Percentiles rank a stretch among this genome's conserved stretches.
Evolutionary conservation across 805 yeast species (phyloP).

Genomic region (Yarrowia yakushimensis): DNA sequence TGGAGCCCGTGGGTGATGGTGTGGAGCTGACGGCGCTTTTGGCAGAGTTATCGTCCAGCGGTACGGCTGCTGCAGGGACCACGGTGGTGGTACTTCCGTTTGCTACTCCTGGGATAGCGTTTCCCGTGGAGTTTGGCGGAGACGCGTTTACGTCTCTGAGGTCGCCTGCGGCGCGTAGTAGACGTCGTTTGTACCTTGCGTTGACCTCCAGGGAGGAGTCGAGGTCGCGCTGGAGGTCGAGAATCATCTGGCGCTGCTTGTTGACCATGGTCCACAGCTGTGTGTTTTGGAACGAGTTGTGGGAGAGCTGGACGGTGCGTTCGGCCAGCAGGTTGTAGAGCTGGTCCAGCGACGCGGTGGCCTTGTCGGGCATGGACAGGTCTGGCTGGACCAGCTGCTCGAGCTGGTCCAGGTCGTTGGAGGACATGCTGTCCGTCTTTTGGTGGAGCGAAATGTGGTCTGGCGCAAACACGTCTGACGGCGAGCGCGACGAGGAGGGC

Average conservation of each 20-base stretch:
- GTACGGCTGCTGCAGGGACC: background rate
- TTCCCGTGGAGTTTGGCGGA: background rate
- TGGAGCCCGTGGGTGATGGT: background rate
- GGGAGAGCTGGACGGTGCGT: conserved; percentile 28
- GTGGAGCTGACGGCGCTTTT: background rate
- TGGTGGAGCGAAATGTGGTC: conserved; percentile 15
- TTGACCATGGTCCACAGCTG: conserved; percentile 32
- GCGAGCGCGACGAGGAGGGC: background rate
- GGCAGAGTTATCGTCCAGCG: no score
- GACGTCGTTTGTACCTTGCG: conserved; percentile 16
- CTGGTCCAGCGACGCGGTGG: conserved; percentile 16
- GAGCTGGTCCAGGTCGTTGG: conserved; percentile 4
- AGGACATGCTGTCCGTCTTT: background rate
- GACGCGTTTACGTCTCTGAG: background rate
- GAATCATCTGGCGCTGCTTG: conserved; percentile 31
- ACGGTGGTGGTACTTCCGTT: background rate
- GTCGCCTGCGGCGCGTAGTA: background rate
- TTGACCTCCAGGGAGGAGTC: conserved; percentile 28
- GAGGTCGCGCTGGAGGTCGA: conserved; percentile 31
- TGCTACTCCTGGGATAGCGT: background rate
- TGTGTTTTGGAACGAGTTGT: conserved; percentile 30
- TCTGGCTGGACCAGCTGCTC: conserved; percentile 21
- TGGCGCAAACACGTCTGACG: conserved; percentile 12
- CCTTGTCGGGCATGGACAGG: conserved; percentile 20
- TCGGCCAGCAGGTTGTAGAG: conserved; percentile 28